A percentile compares a stretch with the other conserved stretches of the same genome.
These are phyloP conservation scores for Sequoiadendron giganteum DNA, from an alignment of 75 land plant genomes.

Conservation along the genomic window DNA sequence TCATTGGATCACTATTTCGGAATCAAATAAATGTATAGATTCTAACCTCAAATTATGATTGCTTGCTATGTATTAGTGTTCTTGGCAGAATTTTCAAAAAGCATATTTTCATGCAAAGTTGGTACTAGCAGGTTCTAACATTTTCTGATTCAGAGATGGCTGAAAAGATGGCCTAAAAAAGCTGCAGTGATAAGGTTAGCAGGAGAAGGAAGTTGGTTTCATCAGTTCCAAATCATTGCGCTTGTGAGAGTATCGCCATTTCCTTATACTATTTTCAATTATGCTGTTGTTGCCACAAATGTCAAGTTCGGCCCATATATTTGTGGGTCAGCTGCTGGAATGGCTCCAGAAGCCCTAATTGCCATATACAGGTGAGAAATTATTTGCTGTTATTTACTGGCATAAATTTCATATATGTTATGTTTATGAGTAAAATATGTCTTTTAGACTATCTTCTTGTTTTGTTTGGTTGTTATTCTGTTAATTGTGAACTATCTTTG, in stretches of 20 bases:
- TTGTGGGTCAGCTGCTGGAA: conserved; percentile 81
- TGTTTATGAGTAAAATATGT: background rate
- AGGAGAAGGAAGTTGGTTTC: conserved; percentile 85
- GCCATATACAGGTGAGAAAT: conserved; percentile 80
- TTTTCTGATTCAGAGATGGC: conserved; percentile 63
- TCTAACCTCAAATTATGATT: background rate
- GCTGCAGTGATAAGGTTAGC: conserved; percentile 81
- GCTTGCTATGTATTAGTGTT: background rate
- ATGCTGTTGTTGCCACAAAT: conserved; percentile 79
- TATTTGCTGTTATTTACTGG: background rate
- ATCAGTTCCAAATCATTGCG: conserved; percentile 74
- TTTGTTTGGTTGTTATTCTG: background rate
- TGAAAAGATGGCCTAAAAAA: conserved; percentile 80
- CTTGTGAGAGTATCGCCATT: conserved; percentile 88
- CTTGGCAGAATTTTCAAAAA: background rate
- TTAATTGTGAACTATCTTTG: background rate
- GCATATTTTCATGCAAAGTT: background rate
- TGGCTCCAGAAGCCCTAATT: conserved; percentile 92
- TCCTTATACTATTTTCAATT: conserved; percentile 94
- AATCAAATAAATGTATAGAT: conserved; percentile 78
- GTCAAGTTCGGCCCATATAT: conserved; percentile 82
- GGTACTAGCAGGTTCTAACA: background rate
- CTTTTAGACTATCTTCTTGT: background rate
- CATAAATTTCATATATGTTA: background rate
- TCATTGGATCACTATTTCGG: conserved; percentile 72